Percentiles rank a stretch among this genome's conserved stretches.
Conservation (phyloP, 2,329 filamentous ascomycete genomes). For the Scorias spongiosa region DNA sequence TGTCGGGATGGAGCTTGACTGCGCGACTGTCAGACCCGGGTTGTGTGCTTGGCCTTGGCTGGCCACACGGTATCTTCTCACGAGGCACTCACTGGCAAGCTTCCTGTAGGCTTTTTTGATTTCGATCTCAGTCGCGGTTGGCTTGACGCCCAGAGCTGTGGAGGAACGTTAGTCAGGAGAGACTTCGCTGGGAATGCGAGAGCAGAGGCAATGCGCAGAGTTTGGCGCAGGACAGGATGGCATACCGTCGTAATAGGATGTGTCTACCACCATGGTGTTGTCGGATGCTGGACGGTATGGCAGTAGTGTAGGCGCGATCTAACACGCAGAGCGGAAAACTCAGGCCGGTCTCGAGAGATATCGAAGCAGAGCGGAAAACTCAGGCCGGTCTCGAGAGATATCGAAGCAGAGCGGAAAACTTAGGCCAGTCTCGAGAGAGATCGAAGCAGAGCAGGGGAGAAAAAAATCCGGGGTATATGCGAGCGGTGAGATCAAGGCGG, state of each 20-base stretch:
- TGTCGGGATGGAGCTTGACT: slow-evolving; percentile 43
- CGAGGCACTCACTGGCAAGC: slow-evolving; percentile 1
- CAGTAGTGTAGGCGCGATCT: no score
- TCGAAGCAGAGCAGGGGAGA: no score
- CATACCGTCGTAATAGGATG: slow-evolving; percentile 17
- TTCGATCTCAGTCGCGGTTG: slow-evolving; percentile 74
- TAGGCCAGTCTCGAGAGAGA: no score
- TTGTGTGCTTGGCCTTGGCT: background rate
- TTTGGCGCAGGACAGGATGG: background rate
- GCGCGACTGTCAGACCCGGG: slow-evolving; percentile 4
- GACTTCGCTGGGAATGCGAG: background rate
- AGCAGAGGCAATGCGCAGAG: no score
- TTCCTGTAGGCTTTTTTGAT: slow-evolving; percentile 95
- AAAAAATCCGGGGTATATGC: no score
- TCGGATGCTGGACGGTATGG: background rate
- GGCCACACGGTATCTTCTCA: slow-evolving; percentile 28
- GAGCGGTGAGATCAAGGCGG: no score
- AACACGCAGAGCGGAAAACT: no score
- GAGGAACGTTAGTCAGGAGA: slow-evolving; percentile 63
- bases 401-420: no score
- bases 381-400: no score
- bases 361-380: no score
- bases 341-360: no score
- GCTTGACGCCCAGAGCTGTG: slow-evolving; percentile 69
- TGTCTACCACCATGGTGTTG: slow-evolving; percentile 49